These are phyloP conservation scores for Starmerella stigmatis DNA, from an alignment of 805 yeast genomes.

Conservation along the genomic window DNA sequence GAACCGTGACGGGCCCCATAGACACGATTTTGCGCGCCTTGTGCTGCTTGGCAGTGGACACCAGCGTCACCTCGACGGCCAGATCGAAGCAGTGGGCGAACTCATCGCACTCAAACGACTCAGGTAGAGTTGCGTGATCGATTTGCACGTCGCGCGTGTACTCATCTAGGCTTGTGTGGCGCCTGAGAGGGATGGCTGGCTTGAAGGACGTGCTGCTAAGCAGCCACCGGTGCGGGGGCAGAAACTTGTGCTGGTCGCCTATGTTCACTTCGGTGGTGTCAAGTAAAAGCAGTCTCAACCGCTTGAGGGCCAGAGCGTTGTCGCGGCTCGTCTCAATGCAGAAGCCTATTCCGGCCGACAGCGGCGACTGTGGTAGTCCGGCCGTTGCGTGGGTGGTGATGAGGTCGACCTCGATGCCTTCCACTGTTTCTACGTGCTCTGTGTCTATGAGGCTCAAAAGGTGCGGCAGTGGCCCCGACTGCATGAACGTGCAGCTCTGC, in stretches of 20 bases:
- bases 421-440: slow-evolving; percentile 12
- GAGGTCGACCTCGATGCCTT: slow-evolving; percentile 1
- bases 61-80: slow-evolving; percentile 10
- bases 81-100: slow-evolving; percentile 11
- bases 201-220: slow-evolving; percentile 3
- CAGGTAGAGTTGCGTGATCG: slow-evolving; percentile 13
- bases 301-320: slow-evolving; percentile 3
- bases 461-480: slow-evolving; percentile 9
- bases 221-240: slow-evolving; percentile 15
- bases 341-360: slow-evolving; percentile 14
- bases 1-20: slow-evolving; percentile 10
- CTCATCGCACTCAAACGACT: slow-evolving; percentile 7
- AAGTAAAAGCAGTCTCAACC: slow-evolving; percentile 10
- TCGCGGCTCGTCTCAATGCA: slow-evolving; percentile 2
- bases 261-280: slow-evolving; percentile 6
- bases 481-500: slow-evolving; percentile 5
- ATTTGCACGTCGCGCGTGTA: slow-evolving; percentile 2
- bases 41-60: not conserved
- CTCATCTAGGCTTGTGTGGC: slow-evolving; percentile 4
- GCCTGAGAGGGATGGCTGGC: not conserved
- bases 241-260: not conserved
- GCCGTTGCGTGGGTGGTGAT: slow-evolving; percentile 16
- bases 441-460: slow-evolving; percentile 12
- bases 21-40: slow-evolving; percentile 3
- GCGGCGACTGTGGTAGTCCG: slow-evolving; percentile 17